phyloP scores from a whole-genome alignment of 2,329 filamentous ascomycete species.

The Penicillium sp. region DNA sequence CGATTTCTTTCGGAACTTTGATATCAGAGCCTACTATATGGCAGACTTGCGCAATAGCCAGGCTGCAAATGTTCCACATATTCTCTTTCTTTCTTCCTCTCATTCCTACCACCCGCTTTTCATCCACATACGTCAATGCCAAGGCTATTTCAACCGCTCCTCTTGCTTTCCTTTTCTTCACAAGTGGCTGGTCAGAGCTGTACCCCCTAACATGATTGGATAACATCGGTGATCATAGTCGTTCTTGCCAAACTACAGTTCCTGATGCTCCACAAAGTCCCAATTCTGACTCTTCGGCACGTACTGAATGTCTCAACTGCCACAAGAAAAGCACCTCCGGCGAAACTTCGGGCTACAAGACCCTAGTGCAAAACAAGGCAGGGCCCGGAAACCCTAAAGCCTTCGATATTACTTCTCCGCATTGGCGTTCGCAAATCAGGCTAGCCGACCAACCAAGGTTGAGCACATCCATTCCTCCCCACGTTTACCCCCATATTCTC shows the following conservation, averaged over 20 bases:
- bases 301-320: background rate
- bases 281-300: background rate
- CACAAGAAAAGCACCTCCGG: conserved; percentile 1
- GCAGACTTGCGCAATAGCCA: too few relatives aligned
- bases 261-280: background rate
- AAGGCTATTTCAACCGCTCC: too few relatives aligned
- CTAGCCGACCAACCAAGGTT: background rate
- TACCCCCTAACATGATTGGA: too few relatives aligned
- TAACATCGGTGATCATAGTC: too few relatives aligned
- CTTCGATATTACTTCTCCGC: background rate
- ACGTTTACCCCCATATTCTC: background rate
- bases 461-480: background rate
- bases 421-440: background rate
- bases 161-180: too few relatives aligned
- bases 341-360: conserved; percentile 8
- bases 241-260: background rate
- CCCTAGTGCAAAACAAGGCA: background rate
- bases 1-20: too few relatives aligned
- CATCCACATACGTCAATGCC: too few relatives aligned
- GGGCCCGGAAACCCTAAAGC: background rate
- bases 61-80: too few relatives aligned
- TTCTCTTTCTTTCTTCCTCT: too few relatives aligned
- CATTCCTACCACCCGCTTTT: too few relatives aligned
- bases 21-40: too few relatives aligned
- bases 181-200: too few relatives aligned